phyloP scores from a whole-genome alignment of 495 filamentous ascomycete species.

The Ramalina intermedia region DNA sequence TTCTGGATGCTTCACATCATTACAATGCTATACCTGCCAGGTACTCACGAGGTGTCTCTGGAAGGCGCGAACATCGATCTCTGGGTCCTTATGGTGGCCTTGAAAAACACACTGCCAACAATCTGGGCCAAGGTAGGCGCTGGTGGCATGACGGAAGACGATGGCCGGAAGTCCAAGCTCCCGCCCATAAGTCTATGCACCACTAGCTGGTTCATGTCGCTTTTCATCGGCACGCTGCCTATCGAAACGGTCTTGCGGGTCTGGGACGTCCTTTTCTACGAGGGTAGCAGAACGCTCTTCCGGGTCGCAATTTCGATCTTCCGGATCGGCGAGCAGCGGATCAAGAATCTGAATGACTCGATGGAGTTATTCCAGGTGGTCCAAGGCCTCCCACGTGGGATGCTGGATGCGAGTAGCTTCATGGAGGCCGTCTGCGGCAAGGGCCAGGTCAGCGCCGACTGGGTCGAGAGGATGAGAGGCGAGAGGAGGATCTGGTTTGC shows the following conservation, averaged over 20 bases:
- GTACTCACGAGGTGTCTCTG: conserved; percentile 81
- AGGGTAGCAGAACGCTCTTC: conserved; percentile 91
- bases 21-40: conserved; percentile 73
- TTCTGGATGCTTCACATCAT: conserved; percentile 95
- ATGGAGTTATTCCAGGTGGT: conserved; percentile 97
- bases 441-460: conserved; percentile 12
- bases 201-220: conserved; percentile 98
- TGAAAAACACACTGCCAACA: conserved; percentile 70
- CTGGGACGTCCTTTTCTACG: conserved; percentile 94
- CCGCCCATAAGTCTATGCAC: conserved; percentile 86
- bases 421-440: conserved; percentile 39
- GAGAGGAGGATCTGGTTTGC: conserved; percentile 11
- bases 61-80: conserved; percentile 93
- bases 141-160: conserved; percentile 31
- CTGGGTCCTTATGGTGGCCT: conserved; percentile 74
- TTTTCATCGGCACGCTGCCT: conserved; percentile 84
- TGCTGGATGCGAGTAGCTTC: conserved; percentile 67
- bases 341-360: conserved; percentile 64
- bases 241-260: conserved; percentile 83
- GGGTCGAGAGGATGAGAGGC: conserved; percentile 11
- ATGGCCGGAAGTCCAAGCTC: conserved; percentile 36
- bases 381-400: conserved; percentile 67
- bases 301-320: conserved; percentile 83
- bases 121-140: conserved; percentile 79
- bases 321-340: conserved; percentile 75